Evolutionary conservation across 176 grass and related monocot genomes (phyloP).

Genomic region (Carex pumila): DNA sequence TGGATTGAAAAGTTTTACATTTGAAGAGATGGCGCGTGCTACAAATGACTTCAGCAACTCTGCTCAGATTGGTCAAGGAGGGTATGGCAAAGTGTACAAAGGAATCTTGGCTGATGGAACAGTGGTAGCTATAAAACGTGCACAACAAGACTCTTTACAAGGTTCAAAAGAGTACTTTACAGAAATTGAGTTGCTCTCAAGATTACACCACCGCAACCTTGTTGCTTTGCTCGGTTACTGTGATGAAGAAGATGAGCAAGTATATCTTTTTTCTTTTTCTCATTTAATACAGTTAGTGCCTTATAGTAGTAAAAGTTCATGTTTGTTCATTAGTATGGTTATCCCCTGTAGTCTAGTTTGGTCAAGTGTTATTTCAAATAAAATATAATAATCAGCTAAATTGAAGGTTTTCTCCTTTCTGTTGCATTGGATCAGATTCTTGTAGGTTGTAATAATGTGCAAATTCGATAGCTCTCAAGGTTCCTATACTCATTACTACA

Average conservation of each 20-base stretch:
- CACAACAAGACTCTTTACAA: constrained; percentile 81
- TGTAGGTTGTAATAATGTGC: background rate
- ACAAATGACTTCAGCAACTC: constrained; percentile 61
- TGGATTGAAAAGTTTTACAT: constrained; percentile 67
- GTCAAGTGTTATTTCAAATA: background rate
- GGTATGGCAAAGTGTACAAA: constrained; percentile 87
- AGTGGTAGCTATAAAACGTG: constrained; percentile 84
- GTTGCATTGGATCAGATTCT: background rate
- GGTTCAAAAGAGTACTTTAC: constrained; percentile 91
- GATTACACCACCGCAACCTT: constrained; percentile 92
- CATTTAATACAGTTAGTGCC: background rate
- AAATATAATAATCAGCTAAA: background rate
- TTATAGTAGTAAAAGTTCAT: background rate
- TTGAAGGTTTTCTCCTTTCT: background rate
- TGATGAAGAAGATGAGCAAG: constrained; percentile 91
- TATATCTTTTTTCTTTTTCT: constrained; percentile 28
- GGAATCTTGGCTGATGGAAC: constrained; percentile 69
- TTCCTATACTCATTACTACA: background rate
- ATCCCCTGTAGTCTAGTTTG: background rate
- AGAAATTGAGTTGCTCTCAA: constrained; percentile 86
- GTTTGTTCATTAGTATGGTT: background rate
- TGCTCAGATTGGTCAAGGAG: constrained; percentile 85
- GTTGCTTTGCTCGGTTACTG: constrained; percentile 87
- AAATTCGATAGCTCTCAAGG: background rate
- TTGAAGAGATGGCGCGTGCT: constrained; percentile 65